Evolutionary conservation across 2,329 filamentous ascomycete genomes (phyloP), one percentile per base, ranked within the genome.

Genomic region (Huntiella moniliformis): DNA sequence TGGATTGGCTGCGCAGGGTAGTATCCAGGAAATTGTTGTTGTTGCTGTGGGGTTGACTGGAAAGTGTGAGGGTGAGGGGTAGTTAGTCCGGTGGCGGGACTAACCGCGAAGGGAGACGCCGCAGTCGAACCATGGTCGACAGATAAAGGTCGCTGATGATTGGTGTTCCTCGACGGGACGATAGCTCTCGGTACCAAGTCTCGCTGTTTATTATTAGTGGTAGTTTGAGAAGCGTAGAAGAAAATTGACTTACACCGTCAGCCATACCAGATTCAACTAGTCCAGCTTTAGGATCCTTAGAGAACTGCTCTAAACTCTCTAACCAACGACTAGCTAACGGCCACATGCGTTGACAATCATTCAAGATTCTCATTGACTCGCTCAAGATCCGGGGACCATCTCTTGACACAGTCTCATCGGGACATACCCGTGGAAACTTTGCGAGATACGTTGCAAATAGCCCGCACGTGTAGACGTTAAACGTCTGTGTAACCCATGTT

Each of bases 401-500:
- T 12, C 57, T 56, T 33, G 60, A 56, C 31, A 68, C 61, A 3
- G 41, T 45, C 3, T 54, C 54, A 37, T 69, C 65, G 5, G 62
- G 61, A 45, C 63, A 67, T 38, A 67, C 65, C 68, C 47, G 12
- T 5, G 68, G 67, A 47, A 70, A 71, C 53, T 67, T 70, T 55
- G 63, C 68, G 2, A 71, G 56, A 45, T 73, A 73, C 3, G 63
- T 64, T 5, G 68, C 64, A 46, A 73, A 63, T 17, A 73, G 58
- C 11, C 67, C 69, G 50, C 68, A 72, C n/a, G 62, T 69, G 44
- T 72, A 73, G 10, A 72, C 67, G 46, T 67, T 69, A 51, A 73
- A 73, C 1, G 67, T 58, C 58, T 65, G 28, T 34, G 43, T 28
- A 8, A 40, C 13, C 8, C 13, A 7, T 1, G 18, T 28, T 32